Conservation (phyloP, 75 land plant species). For the Larix kaempferi region DNA sequence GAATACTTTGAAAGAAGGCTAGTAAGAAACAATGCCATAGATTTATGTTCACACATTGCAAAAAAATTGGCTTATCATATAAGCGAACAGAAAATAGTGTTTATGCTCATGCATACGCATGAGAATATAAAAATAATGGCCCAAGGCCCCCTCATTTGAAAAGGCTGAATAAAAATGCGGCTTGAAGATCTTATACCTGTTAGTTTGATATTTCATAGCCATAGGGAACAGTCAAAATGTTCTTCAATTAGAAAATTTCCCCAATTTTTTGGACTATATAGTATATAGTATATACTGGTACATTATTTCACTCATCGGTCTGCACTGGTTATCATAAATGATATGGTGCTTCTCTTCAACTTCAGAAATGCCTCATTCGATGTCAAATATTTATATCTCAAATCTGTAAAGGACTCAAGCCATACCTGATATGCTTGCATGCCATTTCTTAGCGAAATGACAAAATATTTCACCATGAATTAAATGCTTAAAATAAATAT, state of each 20-base stretch:
- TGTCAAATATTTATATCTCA: conserved; percentile 6
- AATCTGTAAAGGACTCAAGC: not conserved
- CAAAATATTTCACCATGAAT: not conserved
- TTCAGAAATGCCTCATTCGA: not conserved
- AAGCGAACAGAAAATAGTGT: not conserved
- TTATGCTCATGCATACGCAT: conserved; percentile 1
- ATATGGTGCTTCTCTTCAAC: not conserved
- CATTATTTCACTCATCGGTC: not conserved
- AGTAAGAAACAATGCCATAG: conserved; percentile 5
- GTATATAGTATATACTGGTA: not conserved
- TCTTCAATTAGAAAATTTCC: not conserved
- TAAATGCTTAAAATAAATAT: not conserved
- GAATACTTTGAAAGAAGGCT: not conserved
- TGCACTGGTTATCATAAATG: not conserved
- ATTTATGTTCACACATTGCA: not conserved
- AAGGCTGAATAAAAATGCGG: conserved; percentile 9
- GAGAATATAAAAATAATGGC: conserved; percentile 4
- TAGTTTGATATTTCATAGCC: conserved; percentile 3
- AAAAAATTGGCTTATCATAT: not conserved
- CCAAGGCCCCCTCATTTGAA: not conserved
- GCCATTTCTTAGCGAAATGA: conserved; percentile 1
- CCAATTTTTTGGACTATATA: not conserved
- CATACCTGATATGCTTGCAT: not conserved
- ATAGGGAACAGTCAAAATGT: not conserved
- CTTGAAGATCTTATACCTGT: not conserved